Evolutionary conservation across 495 filamentous ascomycete genomes (phyloP), one percentile per base, ranked within the genome.

Genomic region (Penicillium salamii): DNA sequence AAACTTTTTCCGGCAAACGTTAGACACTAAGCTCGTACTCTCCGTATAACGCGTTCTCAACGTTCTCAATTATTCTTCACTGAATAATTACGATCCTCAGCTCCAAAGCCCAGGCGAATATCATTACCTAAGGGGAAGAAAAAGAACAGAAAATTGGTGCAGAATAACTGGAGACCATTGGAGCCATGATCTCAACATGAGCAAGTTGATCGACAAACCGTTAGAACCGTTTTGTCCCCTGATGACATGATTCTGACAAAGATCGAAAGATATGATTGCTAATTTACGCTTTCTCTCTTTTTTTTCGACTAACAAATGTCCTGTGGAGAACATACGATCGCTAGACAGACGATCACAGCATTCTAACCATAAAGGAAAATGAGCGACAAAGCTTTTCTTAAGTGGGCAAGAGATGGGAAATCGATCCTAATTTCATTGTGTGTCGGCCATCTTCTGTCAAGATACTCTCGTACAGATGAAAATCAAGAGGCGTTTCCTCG

Each of bases 321-420:
- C 41, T 13, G 36, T 48, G 46, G 46, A 32, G 28, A 29, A 21
- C 28, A 19, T 44, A 49, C 57, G 57, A 66, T 66, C 57, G 58
- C 59, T 67, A 59, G 55, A 51, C 47, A 54, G 57, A 59, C 42
- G 65, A 65, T 66, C 62, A 63, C 57, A 66, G 62, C 65, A 62
- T 65, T 47, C 56, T 57, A 48, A 49, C 59, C 55, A 15, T 46
- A 60, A 62, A 43, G 24, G 60, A 52, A 52, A 55, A 50, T 31
- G 63, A 66, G 52, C 53, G 53, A 53, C 66, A 53, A 23, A 50
- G 42, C 56, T 37, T 54, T 54, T 47, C 68, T 61, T n/a, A 50
- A 61, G 46, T 19, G 46, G 65, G 69, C 45, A 67, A 70, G 65
- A 67, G 57, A 53, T 54, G 54, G 57, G 56, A 53, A 61, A 60